Percentiles rank a stretch among this genome's conserved stretches.
Conservation (phyloP, 2,329 filamentous ascomycete genomes). For the Arachnopeziza araneosa region DNA sequence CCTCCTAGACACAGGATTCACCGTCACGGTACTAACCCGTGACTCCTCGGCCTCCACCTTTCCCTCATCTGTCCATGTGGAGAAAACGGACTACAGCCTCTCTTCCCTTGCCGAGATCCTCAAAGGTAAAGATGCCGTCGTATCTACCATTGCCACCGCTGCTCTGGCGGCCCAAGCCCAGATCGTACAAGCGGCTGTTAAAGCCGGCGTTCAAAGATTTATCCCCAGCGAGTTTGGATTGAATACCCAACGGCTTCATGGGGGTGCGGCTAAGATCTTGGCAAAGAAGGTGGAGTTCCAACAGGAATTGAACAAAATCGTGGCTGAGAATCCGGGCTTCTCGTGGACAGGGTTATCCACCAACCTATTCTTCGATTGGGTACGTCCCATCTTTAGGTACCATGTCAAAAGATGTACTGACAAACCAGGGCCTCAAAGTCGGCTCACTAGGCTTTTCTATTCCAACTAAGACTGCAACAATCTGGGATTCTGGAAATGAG, state of each 20-base stretch:
- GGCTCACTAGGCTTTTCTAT: conserved; percentile 49
- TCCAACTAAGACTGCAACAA: conserved; percentile 40
- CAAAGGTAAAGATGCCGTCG: conserved; percentile 21
- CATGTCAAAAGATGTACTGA: background rate
- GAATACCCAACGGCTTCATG: conserved; percentile 19
- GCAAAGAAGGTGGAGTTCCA: conserved; percentile 3
- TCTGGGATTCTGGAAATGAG: conserved; percentile 30
- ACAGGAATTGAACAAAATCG: conserved; percentile 9
- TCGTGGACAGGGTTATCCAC: conserved; percentile 32
- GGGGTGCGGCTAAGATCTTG: background rate
- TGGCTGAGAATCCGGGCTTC: conserved; percentile 12
- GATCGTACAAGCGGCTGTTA: conserved; percentile 51
- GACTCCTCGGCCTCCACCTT: conserved; percentile 23
- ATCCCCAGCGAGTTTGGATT: conserved; percentile 51
- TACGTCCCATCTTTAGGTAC: background rate
- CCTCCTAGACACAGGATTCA: conserved; percentile 27
- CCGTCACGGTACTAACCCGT: conserved; percentile 31
- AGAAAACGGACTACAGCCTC: conserved; percentile 15
- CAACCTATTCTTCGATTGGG: conserved; percentile 23
- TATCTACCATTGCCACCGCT: conserved; percentile 12
- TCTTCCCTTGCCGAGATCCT: conserved; percentile 25
- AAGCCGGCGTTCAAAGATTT: conserved; percentile 53
- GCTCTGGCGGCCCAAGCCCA: conserved; percentile 6
- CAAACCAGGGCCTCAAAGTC: conserved; percentile 16
- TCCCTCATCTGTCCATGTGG: conserved; percentile 18